Percentiles rank a stretch among this genome's conserved stretches.
These are phyloP conservation scores for Candida patagonica DNA, from an alignment of 805 yeast species.

Conservation along the genomic window DNA sequence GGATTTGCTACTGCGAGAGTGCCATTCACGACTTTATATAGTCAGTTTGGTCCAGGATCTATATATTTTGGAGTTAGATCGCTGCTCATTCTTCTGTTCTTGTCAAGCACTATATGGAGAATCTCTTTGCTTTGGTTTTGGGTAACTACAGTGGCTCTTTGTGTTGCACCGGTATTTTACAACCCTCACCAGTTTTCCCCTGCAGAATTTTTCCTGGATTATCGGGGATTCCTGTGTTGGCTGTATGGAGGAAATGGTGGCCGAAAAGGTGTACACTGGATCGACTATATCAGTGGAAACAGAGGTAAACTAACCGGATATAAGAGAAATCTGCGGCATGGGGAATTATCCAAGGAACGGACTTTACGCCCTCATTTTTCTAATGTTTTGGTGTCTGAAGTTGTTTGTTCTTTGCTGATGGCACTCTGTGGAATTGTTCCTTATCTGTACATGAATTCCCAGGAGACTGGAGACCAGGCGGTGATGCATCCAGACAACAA, in stretches of 20 bases:
- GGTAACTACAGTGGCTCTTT: slow-evolving; percentile 74
- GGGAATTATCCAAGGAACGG: slow-evolving; percentile 18
- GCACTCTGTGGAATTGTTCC: slow-evolving; percentile 52
- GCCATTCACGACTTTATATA: slow-evolving; percentile 54
- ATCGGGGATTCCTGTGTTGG: slow-evolving; percentile 76
- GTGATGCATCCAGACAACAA: slow-evolving; percentile 34
- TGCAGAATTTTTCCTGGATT: slow-evolving; percentile 84
- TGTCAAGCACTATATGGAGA: slow-evolving; percentile 61
- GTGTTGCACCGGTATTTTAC: slow-evolving; percentile 80
- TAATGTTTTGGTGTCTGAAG: slow-evolving; percentile 61
- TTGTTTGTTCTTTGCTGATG: slow-evolving; percentile 49
- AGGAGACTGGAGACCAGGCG: slow-evolving; percentile 45
- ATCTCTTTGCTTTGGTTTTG: slow-evolving; percentile 89
- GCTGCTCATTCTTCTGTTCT: slow-evolving; percentile 43
- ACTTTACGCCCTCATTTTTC: slow-evolving; percentile 54
- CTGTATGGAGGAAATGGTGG: slow-evolving; percentile 54
- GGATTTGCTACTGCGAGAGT: slow-evolving; percentile 70
- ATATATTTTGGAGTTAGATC: slow-evolving; percentile 54
- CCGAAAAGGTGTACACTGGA: slow-evolving; percentile 59
- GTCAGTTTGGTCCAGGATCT: slow-evolving; percentile 61
- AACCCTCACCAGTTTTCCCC: slow-evolving; percentile 91
- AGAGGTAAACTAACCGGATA: slow-evolving; percentile 81
- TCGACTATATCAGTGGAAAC: slow-evolving; percentile 47
- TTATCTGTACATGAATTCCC: slow-evolving; percentile 63
- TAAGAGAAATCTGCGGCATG: slow-evolving; percentile 45